These are phyloP conservation scores for Tetrahymena malaccensis DNA, from an alignment of 73 alveolate genomes.

Conservation along the genomic window DNA sequence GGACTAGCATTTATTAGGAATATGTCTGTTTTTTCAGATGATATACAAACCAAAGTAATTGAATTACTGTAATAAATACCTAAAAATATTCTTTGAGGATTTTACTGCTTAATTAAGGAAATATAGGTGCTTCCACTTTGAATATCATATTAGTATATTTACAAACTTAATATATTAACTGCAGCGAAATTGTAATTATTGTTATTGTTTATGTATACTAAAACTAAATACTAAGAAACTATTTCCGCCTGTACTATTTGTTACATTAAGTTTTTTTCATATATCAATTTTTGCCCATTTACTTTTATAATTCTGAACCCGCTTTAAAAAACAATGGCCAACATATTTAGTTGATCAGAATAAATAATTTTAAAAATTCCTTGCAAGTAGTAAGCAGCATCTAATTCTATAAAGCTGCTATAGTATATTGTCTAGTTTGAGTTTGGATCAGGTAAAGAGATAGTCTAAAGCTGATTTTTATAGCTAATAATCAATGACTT, in stretches of 20 bases:
- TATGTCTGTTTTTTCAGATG: background rate
- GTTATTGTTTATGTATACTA: background rate
- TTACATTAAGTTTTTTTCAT: background rate
- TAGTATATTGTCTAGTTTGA: background rate
- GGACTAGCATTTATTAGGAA: background rate
- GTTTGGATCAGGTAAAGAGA: background rate
- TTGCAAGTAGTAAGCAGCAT: background rate
- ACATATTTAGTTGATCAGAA: background rate
- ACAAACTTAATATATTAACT: too few relatives aligned
- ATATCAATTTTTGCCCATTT: background rate
- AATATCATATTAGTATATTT: too few relatives aligned
- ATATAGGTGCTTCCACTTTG: background rate
- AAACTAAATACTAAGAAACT: background rate
- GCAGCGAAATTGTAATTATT: too few relatives aligned
- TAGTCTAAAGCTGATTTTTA: background rate
- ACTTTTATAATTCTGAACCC: background rate
- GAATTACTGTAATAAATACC: background rate
- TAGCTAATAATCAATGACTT: background rate
- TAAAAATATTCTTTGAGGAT: background rate
- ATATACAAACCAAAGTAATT: background rate
- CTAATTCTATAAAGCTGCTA: background rate
- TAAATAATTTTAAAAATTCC: background rate
- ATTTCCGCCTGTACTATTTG: background rate
- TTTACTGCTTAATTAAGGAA: background rate
- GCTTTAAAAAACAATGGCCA: background rate